Percentiles rank a stretch among this genome's conserved stretches.
Evolutionary conservation across 129 eudicot genomes (phyloP).

Genomic region (Lactuca sativa): DNA sequence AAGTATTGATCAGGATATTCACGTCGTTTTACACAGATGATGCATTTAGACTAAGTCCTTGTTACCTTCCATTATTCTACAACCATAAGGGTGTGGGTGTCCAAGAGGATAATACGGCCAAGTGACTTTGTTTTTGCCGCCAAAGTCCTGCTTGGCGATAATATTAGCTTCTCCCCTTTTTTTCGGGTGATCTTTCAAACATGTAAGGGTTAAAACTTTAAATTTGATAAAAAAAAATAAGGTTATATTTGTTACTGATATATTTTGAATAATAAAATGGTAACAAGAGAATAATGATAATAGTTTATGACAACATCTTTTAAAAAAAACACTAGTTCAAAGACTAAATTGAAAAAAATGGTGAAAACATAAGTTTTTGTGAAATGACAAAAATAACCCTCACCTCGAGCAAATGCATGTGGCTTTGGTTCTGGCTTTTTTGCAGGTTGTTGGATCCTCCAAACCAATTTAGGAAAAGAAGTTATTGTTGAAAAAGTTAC

Average conservation of each 20-base stretch:
- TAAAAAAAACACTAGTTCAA: no score
- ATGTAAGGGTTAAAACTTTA: conserved; percentile 81
- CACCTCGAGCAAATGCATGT: conserved; percentile 94
- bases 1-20: no score
- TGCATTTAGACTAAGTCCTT: no score
- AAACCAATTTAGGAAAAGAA: conserved; percentile 77
- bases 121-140: conserved; percentile 98
- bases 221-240: no score
- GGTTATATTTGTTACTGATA: no score
- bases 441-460: conserved; percentile 63
- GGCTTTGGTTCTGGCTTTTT: conserved; percentile 77
- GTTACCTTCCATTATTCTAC: conserved; percentile 95
- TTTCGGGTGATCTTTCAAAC: conserved; percentile 90
- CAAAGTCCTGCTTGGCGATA: conserved; percentile 95
- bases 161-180: conserved; percentile 92
- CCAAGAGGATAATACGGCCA: conserved; percentile 87
- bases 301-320: no score
- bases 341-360: no score
- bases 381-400: conserved; percentile 14
- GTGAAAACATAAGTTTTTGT: neutral
- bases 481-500: conserved; percentile 89
- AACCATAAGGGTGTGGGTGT: conserved; percentile 93
- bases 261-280: no score
- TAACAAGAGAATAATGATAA: no score
- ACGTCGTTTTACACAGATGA: no score